phyloP scores from a whole-genome alignment of 257 asterid genomes.

The Penstemon newberryi region DNA sequence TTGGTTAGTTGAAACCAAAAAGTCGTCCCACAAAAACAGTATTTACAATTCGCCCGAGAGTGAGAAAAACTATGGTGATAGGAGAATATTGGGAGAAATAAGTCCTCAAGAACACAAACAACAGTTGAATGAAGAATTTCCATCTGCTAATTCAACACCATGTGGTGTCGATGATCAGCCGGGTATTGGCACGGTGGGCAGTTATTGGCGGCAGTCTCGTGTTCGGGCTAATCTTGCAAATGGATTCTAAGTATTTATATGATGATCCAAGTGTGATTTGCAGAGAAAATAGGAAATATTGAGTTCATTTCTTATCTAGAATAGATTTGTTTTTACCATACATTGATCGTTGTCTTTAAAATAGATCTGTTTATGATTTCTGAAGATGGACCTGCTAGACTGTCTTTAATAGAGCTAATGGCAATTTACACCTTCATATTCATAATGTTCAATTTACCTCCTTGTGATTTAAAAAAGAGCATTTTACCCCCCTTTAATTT shows the following conservation, averaged over 20 bases:
- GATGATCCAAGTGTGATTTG: too few relatives aligned
- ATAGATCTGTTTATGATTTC: too few relatives aligned
- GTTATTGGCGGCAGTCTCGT: conserved; percentile 47
- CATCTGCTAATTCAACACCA: conserved; percentile 27
- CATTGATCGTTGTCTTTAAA: too few relatives aligned
- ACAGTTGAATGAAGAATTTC: conserved; percentile 22
- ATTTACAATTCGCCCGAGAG: conserved; percentile 41
- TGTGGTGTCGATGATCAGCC: conserved; percentile 34
- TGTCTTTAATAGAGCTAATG: too few relatives aligned
- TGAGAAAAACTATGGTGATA: conserved; percentile 30
- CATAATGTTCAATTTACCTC: too few relatives aligned
- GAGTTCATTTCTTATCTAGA: too few relatives aligned
- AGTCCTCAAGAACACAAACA: conserved; percentile 27
- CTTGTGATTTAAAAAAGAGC: too few relatives aligned
- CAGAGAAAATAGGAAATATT: too few relatives aligned
- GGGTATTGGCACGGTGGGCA: conserved; percentile 49
- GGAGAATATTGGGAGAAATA: conserved; percentile 40
- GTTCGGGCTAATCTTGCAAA: conserved; percentile 4
- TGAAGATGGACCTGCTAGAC: too few relatives aligned
- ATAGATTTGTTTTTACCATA: too few relatives aligned
- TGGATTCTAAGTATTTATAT: neutral
- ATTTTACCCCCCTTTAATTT: too few relatives aligned
- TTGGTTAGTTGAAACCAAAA: conserved; percentile 52
- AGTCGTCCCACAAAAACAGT: conserved; percentile 21
- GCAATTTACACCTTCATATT: too few relatives aligned